Base-by-base conservation (phyloP, 73 alveolate species). In the Durusdinium trenchii region DNA sequence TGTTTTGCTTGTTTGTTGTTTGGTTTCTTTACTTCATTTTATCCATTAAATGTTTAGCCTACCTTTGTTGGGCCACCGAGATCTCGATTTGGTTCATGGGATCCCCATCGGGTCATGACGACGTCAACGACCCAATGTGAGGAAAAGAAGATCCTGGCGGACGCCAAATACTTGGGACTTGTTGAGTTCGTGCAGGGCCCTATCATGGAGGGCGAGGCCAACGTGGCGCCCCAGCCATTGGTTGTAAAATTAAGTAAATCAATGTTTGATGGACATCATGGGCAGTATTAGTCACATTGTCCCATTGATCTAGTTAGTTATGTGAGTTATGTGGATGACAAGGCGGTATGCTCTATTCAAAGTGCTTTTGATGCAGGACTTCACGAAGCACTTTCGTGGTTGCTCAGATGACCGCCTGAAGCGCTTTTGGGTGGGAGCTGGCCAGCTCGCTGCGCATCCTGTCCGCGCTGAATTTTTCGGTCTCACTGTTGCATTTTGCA, bases 141-240 rank as follows among this genome's bases (percentile, higher is more conserved):
- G 75, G 46, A 90, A 90, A 89, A 73, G 96, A 89, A 46, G 86
- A 71, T 89, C 51, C 89, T 90, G 9, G 97, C 97, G 5, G 97
- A 69, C 47, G 87, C 97, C 87, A 90, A 69, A 54, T 48, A 69
- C 87, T 42, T 90, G 86, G 97, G 97, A 35, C 60, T 90, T 16
- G 78, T 90, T 26, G 97, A 90, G 79, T 90, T 90, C n/a, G 97
- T 90, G 46, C 51, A 90, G 51, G 97, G 97, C 42, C 97, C 97
- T 1, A 90, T 47, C 57, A 90, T 90, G 97, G 97, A 90, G 57
- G 89, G 87, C 45, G 46, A 90, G 97, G 96, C 43, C 62, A 35
- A 40, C 16, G 30, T 35, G 5, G 94, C 51, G 47, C 43, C 32
- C 45, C 81, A 67, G 73, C 73, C 30, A 60, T 32, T 23, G 30